phyloP scores from a whole-genome alignment of 441 rosid genomes.

The Pelargonium exstipulatum region DNA sequence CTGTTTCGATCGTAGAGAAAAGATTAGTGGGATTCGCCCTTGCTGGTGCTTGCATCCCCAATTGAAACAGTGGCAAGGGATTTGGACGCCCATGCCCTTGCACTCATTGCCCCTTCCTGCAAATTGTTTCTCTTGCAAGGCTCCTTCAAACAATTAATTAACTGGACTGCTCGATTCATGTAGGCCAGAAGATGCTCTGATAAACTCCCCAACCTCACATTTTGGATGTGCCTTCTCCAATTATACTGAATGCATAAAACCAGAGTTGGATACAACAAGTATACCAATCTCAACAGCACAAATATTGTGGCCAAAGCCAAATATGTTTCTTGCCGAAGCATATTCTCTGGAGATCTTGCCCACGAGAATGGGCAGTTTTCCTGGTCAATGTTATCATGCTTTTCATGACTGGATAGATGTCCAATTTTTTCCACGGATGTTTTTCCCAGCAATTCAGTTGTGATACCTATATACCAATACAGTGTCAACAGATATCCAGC shows the following conservation, averaged over 20 bases:
- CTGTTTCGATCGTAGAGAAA: slow-evolving; percentile 4
- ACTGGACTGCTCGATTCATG: slow-evolving; percentile 45
- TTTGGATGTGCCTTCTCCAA: slow-evolving; percentile 48
- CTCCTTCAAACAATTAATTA: slow-evolving; percentile 49
- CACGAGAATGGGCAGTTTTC: slow-evolving; percentile 90
- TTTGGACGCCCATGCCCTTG: slow-evolving; percentile 90
- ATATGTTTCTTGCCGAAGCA: slow-evolving; percentile 74
- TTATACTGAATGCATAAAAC: slow-evolving; percentile 34
- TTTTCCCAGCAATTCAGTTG: slow-evolving; percentile 37
- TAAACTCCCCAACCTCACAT: slow-evolving; percentile 46
- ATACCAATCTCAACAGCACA: slow-evolving; percentile 53
- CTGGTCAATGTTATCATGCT: slow-evolving; percentile 40
- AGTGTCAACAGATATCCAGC: neutral
- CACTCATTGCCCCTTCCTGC: slow-evolving; percentile 83
- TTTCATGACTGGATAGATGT: slow-evolving; percentile 38
- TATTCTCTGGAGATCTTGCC: slow-evolving; percentile 93
- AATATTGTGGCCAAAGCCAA: slow-evolving; percentile 63
- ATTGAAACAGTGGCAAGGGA: slow-evolving; percentile 88
- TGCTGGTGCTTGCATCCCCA: slow-evolving; percentile 66
- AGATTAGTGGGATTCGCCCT: slow-evolving; percentile 34
- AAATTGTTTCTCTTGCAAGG: slow-evolving; percentile 78
- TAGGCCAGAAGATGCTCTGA: slow-evolving; percentile 58
- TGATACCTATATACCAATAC: slow-evolving; percentile 48
- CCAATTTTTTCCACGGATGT: slow-evolving; percentile 36
- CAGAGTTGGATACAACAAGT: slow-evolving; percentile 49